A percentile compares a stretch with the other conserved stretches of the same genome.
phyloP scores from a whole-genome alignment of 345 rosid species.

The Eucalyptus viminalis region DNA sequence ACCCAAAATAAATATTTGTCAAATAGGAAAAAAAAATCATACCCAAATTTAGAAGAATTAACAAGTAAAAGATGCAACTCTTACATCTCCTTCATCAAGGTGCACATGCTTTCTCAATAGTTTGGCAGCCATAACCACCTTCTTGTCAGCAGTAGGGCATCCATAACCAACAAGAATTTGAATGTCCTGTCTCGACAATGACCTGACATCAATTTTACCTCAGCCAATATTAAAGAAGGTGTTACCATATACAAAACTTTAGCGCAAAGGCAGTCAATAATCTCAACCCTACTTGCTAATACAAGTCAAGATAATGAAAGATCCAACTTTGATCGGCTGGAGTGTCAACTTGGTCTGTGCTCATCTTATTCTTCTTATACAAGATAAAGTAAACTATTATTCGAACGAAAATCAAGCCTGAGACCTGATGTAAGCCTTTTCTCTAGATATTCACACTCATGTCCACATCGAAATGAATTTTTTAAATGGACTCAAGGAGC shows the following conservation, averaged over 20 bases:
- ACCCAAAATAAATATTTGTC: neutral
- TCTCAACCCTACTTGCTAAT: neutral
- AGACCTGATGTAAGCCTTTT: neutral
- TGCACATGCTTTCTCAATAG: slow-evolving; percentile 82
- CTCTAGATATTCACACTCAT: neutral
- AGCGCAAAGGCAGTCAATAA: neutral
- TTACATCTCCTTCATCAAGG: slow-evolving; percentile 99
- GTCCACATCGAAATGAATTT: neutral
- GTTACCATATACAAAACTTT: neutral
- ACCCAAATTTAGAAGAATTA: neutral
- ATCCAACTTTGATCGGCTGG: neutral
- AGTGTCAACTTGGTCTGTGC: neutral
- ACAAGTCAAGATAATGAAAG: neutral
- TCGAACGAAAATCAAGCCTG: neutral
- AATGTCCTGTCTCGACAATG: slow-evolving; percentile 73
- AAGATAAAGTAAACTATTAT: neutral
- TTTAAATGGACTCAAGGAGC: neutral
- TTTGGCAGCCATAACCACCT: slow-evolving; percentile 80
- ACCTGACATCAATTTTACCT: slow-evolving; percentile 44
- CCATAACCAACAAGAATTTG: slow-evolving; percentile 87
- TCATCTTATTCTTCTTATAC: neutral
- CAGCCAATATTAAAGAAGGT: slow-evolving; percentile 1
- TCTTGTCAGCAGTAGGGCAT: slow-evolving; percentile 81
- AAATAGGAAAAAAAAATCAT: neutral
- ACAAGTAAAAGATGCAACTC: slow-evolving; percentile 4